phyloP scores from a whole-genome alignment of 2,329 filamentous ascomycete genomes.

The Colletotrichum liaoningense region DNA sequence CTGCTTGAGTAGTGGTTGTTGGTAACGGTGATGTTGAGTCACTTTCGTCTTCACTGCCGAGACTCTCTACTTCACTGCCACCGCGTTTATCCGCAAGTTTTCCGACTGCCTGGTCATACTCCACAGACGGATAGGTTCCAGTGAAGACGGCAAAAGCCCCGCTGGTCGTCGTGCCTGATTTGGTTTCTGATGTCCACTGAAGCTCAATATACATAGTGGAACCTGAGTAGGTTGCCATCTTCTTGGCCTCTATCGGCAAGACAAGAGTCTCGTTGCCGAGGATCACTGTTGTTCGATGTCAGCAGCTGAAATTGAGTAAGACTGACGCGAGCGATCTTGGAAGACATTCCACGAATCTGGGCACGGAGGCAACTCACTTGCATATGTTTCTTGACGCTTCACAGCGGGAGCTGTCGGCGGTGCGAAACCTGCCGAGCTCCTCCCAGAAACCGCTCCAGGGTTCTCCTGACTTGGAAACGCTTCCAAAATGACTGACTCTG shows the following conservation, averaged over 20 bases:
- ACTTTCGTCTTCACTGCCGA: not conserved
- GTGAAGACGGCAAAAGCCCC: conserved; percentile 12
- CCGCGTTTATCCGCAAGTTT: not conserved
- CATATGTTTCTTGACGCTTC: not conserved
- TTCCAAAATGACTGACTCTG: not conserved
- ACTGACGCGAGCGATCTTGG: not conserved
- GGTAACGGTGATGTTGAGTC: not conserved
- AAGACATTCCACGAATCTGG: not conserved
- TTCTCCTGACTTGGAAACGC: not conserved
- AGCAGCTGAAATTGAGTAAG: not conserved
- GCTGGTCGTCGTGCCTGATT: conserved; percentile 11
- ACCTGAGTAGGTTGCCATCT: not conserved
- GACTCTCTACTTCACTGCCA: not conserved
- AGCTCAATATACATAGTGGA: conserved; percentile 8
- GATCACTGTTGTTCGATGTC: not conserved
- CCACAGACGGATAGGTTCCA: not conserved
- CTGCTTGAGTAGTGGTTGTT: not conserved
- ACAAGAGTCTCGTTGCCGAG: not conserved
- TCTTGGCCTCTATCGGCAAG: not conserved
- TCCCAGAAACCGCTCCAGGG: not conserved
- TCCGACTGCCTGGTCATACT: not conserved
- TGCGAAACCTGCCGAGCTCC: not conserved
- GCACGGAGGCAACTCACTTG: not conserved
- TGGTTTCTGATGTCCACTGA: not conserved
- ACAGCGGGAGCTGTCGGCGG: not conserved